Conservation (phyloP, 257 asterid species). For the Jaltomata sinuosa region DNA sequence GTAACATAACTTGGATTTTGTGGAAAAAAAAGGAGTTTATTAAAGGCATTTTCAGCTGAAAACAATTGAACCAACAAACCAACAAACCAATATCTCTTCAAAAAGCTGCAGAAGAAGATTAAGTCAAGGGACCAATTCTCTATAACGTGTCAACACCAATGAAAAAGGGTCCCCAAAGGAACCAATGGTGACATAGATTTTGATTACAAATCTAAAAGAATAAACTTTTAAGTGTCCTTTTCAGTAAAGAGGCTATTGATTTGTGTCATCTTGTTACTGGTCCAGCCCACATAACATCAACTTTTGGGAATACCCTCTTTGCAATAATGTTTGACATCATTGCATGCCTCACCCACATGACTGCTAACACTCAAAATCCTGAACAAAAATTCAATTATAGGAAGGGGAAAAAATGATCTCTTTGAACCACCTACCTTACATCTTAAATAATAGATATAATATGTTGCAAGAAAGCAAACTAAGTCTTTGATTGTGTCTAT, state of each 20-base stretch:
- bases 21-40: neutral
- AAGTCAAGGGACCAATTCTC: neutral
- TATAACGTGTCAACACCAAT: neutral
- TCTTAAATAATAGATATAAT: conserved; percentile 8
- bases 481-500: neutral
- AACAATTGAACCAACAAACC: conserved; percentile 3
- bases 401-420: neutral
- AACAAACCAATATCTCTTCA: neutral
- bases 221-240: neutral
- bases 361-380: conserved; percentile 2
- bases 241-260: neutral
- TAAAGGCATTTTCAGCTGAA: conserved; percentile 3
- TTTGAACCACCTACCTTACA: conserved; percentile 5
- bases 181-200: conserved; percentile 2
- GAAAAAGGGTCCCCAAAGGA: conserved; percentile 3
- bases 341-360: conserved; percentile 27
- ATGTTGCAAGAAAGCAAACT: neutral
- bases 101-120: neutral
- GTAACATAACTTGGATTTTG: neutral
- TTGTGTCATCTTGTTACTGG: neutral
- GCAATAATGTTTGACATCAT: conserved; percentile 10
- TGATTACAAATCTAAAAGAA: neutral
- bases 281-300: neutral
- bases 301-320: neutral
- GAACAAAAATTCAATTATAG: neutral